Conservation (phyloP, 73 alveolate species). For the Effrenium voratum region DNA sequence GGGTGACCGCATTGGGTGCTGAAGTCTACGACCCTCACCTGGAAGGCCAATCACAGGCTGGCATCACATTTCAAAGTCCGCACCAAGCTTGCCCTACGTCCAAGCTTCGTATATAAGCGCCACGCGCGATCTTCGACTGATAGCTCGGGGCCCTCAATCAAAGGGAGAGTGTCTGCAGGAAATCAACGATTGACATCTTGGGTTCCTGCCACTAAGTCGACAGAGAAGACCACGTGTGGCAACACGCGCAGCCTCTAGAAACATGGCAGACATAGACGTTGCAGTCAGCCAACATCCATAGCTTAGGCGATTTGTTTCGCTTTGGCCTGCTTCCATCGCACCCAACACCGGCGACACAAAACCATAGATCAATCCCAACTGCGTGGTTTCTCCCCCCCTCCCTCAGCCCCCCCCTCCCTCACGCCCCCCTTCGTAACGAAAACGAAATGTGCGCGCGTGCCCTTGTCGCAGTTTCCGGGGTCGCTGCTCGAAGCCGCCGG, state of each 20-base stretch:
- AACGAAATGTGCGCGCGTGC: background rate
- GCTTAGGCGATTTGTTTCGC: background rate
- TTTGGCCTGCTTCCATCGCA: background rate
- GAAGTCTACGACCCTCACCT: constrained; percentile 69
- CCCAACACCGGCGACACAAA: background rate
- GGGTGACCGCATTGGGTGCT: constrained; percentile 66
- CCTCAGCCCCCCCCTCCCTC: background rate
- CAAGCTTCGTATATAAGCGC: too few relatives aligned
- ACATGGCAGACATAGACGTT: too few relatives aligned
- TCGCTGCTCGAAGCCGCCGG: constrained; percentile 77
- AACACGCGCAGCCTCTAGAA: constrained; percentile 67
- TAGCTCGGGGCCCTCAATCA: constrained; percentile 58
- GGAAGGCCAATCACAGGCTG: background rate
- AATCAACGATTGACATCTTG: background rate
- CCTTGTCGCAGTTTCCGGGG: background rate
- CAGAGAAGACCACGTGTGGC: constrained; percentile 79
- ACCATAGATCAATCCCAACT: too few relatives aligned
- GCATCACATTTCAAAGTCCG: background rate
- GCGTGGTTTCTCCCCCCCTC: background rate
- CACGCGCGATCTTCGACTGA: constrained; percentile 54
- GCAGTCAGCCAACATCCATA: background rate
- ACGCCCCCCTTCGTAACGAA: background rate
- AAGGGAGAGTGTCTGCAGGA: background rate
- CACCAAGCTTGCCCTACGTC: too few relatives aligned
- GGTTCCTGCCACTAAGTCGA: constrained; percentile 29